Conservation (phyloP, 116 monocot genomes). For the Zostera marina region DNA sequence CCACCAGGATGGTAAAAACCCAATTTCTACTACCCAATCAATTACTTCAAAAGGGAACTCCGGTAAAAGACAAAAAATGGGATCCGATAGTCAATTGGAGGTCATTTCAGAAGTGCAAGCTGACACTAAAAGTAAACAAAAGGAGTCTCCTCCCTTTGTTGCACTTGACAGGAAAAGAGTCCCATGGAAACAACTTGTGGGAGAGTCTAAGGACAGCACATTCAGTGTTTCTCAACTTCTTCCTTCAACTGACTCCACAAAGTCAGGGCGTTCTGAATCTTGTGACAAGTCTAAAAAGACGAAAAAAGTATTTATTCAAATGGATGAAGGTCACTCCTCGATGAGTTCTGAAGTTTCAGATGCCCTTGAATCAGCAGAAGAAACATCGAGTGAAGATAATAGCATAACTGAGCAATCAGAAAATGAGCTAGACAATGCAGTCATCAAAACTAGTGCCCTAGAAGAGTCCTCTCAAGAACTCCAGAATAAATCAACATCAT, state of each 20-base stretch:
- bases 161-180: conserved; percentile 2
- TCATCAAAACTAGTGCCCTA: background rate
- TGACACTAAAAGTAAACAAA: background rate
- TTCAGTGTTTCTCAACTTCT: conserved; percentile 45
- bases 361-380: background rate
- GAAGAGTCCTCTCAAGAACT: background rate
- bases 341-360: background rate
- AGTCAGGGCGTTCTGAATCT: background rate
- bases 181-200: conserved; percentile 72
- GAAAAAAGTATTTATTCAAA: background rate
- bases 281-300: conserved; percentile 3
- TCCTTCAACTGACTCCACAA: conserved; percentile 6
- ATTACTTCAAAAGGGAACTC: conserved; percentile 5
- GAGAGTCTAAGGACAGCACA: conserved; percentile 13
- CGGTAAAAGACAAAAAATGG: conserved; percentile 21
- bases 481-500: background rate
- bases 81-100: conserved; percentile 8
- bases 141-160: background rate
- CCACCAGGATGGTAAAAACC: conserved; percentile 18
- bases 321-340: background rate
- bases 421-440: background rate
- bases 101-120: background rate
- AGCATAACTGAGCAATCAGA: background rate
- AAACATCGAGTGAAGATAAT: background rate
- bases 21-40: background rate